Percentiles rank a stretch among this genome's conserved stretches.
phyloP scores from a whole-genome alignment of 192 early-diverging fungal genomes.

The Podila minutissima region DNA sequence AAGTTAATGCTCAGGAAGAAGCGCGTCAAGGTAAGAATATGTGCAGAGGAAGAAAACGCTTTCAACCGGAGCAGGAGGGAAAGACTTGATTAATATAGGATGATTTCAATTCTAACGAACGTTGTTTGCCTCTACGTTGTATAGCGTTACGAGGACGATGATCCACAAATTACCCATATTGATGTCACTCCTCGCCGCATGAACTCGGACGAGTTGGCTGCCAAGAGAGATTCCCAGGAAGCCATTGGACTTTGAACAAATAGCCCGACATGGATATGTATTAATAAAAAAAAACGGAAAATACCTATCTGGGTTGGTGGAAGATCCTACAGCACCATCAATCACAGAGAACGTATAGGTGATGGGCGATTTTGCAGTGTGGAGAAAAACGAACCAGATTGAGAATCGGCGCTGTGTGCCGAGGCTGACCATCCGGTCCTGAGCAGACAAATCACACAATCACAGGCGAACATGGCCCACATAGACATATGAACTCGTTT shows the following conservation, averaged over 20 bases:
- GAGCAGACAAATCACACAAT: too few relatives aligned
- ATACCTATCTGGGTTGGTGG: too few relatives aligned
- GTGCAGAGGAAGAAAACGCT: not conserved
- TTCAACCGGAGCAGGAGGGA: not conserved
- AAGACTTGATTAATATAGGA: not conserved
- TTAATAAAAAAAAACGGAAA: too few relatives aligned
- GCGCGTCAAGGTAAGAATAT: conserved; percentile 32
- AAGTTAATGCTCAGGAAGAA: conserved; percentile 53
- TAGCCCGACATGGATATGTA: too few relatives aligned
- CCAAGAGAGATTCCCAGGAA: conserved; percentile 36
- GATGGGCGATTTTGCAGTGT: too few relatives aligned
- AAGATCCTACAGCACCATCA: too few relatives aligned
- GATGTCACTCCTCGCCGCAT: conserved; percentile 41
- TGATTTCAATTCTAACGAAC: not conserved
- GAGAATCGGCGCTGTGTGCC: too few relatives aligned
- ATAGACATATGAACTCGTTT: too few relatives aligned
- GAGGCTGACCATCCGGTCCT: too few relatives aligned
- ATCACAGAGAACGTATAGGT: too few relatives aligned
- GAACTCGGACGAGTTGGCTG: conserved; percentile 47
- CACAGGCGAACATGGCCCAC: too few relatives aligned
- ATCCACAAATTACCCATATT: conserved; percentile 45
- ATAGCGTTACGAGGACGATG: conserved; percentile 49
- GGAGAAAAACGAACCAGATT: too few relatives aligned
- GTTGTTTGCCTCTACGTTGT: not conserved
- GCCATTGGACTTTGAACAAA: conserved; percentile 25